A percentile compares a stretch with the other conserved stretches of the same genome.
phyloP scores from a whole-genome alignment of 2,329 filamentous ascomycete species.

The Fusarium sororula region DNA sequence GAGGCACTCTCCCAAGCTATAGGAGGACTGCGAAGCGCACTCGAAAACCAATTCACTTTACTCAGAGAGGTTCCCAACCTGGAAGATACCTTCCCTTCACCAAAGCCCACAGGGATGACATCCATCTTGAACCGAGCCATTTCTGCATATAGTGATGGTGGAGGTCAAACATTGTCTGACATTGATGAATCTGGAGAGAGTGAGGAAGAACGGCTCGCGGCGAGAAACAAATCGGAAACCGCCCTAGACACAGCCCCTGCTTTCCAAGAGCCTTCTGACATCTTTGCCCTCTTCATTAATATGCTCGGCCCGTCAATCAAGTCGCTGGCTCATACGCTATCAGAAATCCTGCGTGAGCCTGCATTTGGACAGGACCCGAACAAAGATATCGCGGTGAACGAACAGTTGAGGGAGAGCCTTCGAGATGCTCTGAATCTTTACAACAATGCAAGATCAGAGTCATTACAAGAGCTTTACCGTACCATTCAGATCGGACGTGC shows the following conservation, averaged over 20 bases:
- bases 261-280: constrained; percentile 76
- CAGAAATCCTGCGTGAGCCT: constrained; percentile 86
- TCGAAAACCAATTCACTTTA: constrained; percentile 87
- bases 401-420: constrained; percentile 82
- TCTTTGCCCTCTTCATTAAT: constrained; percentile 90
- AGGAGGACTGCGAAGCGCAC: constrained; percentile 88
- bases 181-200: constrained; percentile 73
- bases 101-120: constrained; percentile 33
- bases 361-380: constrained; percentile 78
- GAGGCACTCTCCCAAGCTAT: constrained; percentile 88
- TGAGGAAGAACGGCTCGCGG: constrained; percentile 54
- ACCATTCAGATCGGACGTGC: constrained; percentile 77
- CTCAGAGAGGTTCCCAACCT: constrained; percentile 67
- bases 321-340: constrained; percentile 89
- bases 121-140: constrained; percentile 41
- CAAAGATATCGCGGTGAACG: constrained; percentile 77
- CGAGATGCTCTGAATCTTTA: constrained; percentile 84
- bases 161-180: constrained; percentile 62
- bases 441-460: constrained; percentile 76
- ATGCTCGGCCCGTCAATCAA: constrained; percentile 95
- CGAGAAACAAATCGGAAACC: constrained; percentile 44
- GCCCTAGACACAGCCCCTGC: constrained; percentile 45
- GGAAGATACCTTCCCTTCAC: constrained; percentile 22
- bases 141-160: constrained; percentile 50
- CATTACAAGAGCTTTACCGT: constrained; percentile 81